Evolutionary conservation across 495 filamentous ascomycete species (phyloP).

Genomic region (Penicillium arizonense): DNA sequence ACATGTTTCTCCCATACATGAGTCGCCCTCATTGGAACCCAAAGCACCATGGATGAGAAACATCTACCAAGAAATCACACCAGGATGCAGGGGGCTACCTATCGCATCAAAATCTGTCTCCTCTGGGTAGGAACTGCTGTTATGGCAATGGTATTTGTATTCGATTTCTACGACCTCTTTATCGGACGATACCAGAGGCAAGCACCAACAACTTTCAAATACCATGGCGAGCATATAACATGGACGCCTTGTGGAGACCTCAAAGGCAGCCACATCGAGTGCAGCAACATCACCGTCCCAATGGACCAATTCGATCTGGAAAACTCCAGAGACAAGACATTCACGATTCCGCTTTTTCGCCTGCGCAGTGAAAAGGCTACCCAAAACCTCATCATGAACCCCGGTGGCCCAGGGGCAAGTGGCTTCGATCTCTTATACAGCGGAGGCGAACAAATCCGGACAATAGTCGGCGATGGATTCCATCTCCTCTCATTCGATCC

Average conservation of each 20-base stretch:
- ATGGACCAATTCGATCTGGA: slow-evolving; percentile 43
- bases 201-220: slow-evolving; percentile 6
- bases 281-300: slow-evolving; percentile 28
- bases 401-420: slow-evolving; percentile 44
- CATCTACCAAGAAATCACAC: not conserved
- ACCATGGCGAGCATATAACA: slow-evolving; percentile 33
- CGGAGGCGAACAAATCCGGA: slow-evolving; percentile 26
- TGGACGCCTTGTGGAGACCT: slow-evolving; percentile 39
- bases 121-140: not conserved
- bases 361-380: slow-evolving; percentile 36
- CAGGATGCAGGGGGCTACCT: not conserved
- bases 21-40: too few species aligned
- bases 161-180: not conserved
- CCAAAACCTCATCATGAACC: slow-evolving; percentile 44
- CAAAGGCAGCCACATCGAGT: slow-evolving; percentile 26
- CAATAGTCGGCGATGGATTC: slow-evolving; percentile 41
- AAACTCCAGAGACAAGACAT: slow-evolving; percentile 27
- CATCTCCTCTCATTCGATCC: slow-evolving; percentile 47
- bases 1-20: too few species aligned
- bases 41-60: not conserved
- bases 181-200: not conserved
- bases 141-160: not conserved
- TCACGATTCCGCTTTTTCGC: slow-evolving; percentile 43
- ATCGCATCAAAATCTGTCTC: not conserved
- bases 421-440: slow-evolving; percentile 35